Base-by-base conservation (phyloP, 495 filamentous ascomycete genomes). In the Letharia lupina region DNA sequence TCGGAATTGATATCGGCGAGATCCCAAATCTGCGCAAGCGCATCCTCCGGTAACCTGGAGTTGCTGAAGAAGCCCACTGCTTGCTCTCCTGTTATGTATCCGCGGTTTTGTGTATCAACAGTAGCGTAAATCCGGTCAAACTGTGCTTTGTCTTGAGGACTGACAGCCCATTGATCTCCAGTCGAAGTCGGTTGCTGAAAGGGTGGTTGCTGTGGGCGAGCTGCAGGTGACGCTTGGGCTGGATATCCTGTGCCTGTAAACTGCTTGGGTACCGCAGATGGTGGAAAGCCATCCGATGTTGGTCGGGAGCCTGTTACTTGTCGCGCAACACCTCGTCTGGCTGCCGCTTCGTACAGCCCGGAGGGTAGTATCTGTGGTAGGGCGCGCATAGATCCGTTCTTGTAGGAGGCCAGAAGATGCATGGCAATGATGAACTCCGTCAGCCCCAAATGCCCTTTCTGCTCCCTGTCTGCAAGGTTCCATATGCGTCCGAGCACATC, bases 391-490 rank as follows among this genome's bases (percentile, higher is more conserved):
- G 83, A 81, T 37, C 93, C 90, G 33, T 86, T 89, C 78, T 93
- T 96, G 75, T 87, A 91, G 10, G 93, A 96, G 8, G 90, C 90
- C 62, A 98, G 80, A 40, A 98, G 82, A 78, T 98, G 94, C 94
- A 98, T 98, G 15, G 95, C 93, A 70, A 98, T 94, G 70, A 97
- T 89, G 74, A 98, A 98, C 67, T 98, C 94, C 16, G 91, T 93
- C 69, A 85, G 80, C 68, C 90, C 89, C n/a, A 98, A 83, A 44
- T 86, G 87, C 37, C 94, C 95, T 62, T 92, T 85, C 74, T 96
- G 91, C 73, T 96, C 90, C 1, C 89, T 92, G 75, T 98, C 94
- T 13, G 92, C 87, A 59, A 98, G 82, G 71, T 88, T 91, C 94
- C 94, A 98, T 75, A 98, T 97, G 62, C 89, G 86, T 15, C 91